A percentile compares a stretch with the other conserved stretches of the same genome.
Evolutionary conservation across 1,139 yeast genomes (phyloP).

Genomic region (Petasospora rhodanensis): DNA sequence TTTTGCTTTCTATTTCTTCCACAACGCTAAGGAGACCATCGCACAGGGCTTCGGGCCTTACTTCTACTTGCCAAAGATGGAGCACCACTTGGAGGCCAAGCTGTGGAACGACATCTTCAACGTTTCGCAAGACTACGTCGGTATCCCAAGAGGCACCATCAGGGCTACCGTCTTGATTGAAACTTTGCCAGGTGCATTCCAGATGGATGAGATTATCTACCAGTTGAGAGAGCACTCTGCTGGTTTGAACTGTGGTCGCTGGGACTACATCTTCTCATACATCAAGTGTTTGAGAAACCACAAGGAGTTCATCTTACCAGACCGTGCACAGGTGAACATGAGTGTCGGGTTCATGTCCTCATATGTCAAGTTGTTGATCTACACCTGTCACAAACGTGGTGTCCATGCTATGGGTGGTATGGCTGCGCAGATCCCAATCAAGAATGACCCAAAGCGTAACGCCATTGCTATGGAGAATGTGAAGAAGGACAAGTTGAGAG

Average conservation of each 20-base stretch:
- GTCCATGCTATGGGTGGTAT: slow-evolving; percentile 83
- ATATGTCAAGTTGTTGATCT: slow-evolving; percentile 61
- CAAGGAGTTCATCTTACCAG: slow-evolving; percentile 62
- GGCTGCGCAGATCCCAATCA: slow-evolving; percentile 83
- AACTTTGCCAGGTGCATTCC: slow-evolving; percentile 73
- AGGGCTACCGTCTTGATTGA: slow-evolving; percentile 77
- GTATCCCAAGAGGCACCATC: slow-evolving; percentile 65
- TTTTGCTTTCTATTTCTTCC: slow-evolving; percentile 72
- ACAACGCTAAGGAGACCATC: slow-evolving; percentile 60
- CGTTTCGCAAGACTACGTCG: slow-evolving; percentile 62
- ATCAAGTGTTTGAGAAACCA: slow-evolving; percentile 65
- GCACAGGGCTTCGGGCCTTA: slow-evolving; percentile 69
- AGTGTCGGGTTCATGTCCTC: slow-evolving; percentile 70
- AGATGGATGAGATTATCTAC: slow-evolving; percentile 77
- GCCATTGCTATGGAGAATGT: slow-evolving; percentile 67
- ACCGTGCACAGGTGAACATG: slow-evolving; percentile 72
- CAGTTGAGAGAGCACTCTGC: slow-evolving; percentile 72
- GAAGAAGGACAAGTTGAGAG: slow-evolving; percentile 67
- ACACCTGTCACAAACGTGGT: slow-evolving; percentile 70
- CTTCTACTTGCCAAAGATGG: slow-evolving; percentile 78
- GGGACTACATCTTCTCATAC: slow-evolving; percentile 77
- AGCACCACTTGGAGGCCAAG: slow-evolving; percentile 73
- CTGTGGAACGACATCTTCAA: slow-evolving; percentile 77
- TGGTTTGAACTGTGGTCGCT: slow-evolving; percentile 78
- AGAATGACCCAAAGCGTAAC: slow-evolving; percentile 61